A percentile compares a stretch with the other conserved stretches of the same genome.
phyloP scores from a whole-genome alignment of 2,329 filamentous ascomycete genomes.

The Diaporthe capsici region DNA sequence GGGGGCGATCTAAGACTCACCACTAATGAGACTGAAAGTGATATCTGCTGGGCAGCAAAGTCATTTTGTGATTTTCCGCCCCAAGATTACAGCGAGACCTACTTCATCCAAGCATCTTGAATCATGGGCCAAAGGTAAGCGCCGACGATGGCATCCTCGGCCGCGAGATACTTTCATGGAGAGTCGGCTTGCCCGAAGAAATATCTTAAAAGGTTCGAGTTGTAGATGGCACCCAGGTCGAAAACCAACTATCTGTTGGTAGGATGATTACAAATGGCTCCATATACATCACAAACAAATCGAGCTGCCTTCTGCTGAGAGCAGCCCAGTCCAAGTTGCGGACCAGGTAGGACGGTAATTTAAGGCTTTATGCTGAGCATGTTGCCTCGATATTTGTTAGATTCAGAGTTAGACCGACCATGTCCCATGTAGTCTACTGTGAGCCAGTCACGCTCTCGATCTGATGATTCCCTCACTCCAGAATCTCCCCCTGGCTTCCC shows the following conservation, averaged over 20 bases:
- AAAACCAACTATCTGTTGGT: too few species aligned
- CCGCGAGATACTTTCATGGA: neutral
- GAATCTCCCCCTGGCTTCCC: constrained; percentile 40
- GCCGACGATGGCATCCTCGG: neutral
- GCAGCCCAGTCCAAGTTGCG: too few species aligned
- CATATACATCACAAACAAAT: too few species aligned
- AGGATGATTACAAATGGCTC: too few species aligned
- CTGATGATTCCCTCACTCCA: neutral
- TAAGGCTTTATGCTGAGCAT: too few species aligned
- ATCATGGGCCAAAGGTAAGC: neutral
- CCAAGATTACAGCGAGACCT: neutral
- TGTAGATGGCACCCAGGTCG: too few species aligned
- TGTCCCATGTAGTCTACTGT: neutral
- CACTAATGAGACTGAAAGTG: neutral
- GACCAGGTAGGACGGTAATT: too few species aligned
- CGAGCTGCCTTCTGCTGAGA: too few species aligned
- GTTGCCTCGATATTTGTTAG: too few species aligned
- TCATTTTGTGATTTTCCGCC: neutral
- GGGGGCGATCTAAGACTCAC: neutral
- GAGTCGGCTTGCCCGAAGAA: neutral
- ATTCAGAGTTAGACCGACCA: too few species aligned
- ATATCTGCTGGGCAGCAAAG: neutral
- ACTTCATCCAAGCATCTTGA: neutral
- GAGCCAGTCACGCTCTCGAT: neutral
- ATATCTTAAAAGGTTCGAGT: neutral